These are phyloP conservation scores for Herpotrichia juniperi DNA, from an alignment of 2,329 filamentous ascomycete species.

Conservation along the genomic window DNA sequence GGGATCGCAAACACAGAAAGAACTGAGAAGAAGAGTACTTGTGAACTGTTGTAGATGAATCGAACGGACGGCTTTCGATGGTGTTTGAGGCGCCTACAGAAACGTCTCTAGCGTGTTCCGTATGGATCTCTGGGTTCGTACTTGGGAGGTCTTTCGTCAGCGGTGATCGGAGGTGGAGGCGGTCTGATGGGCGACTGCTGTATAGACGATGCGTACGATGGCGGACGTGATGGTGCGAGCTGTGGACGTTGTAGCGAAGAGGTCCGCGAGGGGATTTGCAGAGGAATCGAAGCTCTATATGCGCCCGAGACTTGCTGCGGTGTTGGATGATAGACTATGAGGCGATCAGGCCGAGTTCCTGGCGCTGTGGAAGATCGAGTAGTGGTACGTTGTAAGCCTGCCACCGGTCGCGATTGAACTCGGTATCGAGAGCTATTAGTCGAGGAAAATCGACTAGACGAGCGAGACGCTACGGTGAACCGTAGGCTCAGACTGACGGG, in stretches of 20 bases:
- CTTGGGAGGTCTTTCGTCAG: not conserved
- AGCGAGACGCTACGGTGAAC: too few species aligned
- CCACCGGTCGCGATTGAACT: too few species aligned
- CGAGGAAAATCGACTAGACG: too few species aligned
- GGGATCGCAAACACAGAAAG: not conserved
- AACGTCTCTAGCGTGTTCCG: not conserved
- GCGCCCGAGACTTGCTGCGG: not conserved
- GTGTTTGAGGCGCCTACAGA: not conserved
- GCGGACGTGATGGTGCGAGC: not conserved
- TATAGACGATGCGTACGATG: not conserved
- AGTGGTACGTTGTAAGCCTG: too few species aligned
- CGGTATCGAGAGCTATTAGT: too few species aligned
- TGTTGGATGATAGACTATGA: not conserved
- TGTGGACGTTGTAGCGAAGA: not conserved
- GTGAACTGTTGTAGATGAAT: not conserved
- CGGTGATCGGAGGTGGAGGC: not conserved
- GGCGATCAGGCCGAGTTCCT: not conserved
- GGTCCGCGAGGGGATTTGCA: not conserved
- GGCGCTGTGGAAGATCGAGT: too few species aligned
- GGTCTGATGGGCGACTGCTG: not conserved
- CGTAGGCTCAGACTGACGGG: too few species aligned
- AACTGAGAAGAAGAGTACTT: not conserved
- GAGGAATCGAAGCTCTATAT: not conserved
- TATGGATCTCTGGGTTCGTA: conserved; percentile 4
- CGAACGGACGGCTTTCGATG: not conserved